phyloP scores from a whole-genome alignment of 1,284 basidiomycete genomes.

The Trichosporon sp. region DNA sequence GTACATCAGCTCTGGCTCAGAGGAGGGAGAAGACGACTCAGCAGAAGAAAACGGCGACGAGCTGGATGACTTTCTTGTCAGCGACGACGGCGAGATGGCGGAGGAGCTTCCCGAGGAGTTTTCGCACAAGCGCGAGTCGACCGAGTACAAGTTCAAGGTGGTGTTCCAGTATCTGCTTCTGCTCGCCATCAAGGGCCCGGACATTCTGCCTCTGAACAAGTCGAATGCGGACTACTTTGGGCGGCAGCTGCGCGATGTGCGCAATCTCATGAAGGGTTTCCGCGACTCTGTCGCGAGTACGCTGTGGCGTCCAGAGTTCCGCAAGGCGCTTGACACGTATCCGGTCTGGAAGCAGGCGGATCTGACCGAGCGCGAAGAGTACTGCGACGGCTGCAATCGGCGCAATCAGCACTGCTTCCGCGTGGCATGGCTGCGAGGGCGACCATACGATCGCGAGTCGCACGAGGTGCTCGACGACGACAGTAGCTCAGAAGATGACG shows the following conservation, averaged over 20 bases:
- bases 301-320: constrained; percentile 68
- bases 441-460: constrained; percentile 4
- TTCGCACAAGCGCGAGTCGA: constrained; percentile 65
- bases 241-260: constrained; percentile 7
- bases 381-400: constrained; percentile 12
- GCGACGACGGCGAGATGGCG: constrained; percentile 54
- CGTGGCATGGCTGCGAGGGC: background rate
- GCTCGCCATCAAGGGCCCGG: constrained; percentile 56
- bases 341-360: constrained; percentile 46
- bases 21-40: constrained; percentile 33
- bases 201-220: constrained; percentile 24
- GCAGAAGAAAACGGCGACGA: constrained; percentile 41
- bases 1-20: constrained; percentile 6
- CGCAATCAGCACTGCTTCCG: constrained; percentile 2
- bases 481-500: background rate
- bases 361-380: background rate
- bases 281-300: background rate
- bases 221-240: constrained; percentile 27
- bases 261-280: background rate
- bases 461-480: background rate
- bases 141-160: constrained; percentile 51
- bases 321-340: constrained; percentile 58
- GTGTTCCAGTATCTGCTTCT: constrained; percentile 80
- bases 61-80: constrained; percentile 59
- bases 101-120: constrained; percentile 60